A percentile compares a stretch with the other conserved stretches of the same genome.
Evolutionary conservation across 2,329 filamentous ascomycete genomes (phyloP).

Genomic region (Cadophora sp.): DNA sequence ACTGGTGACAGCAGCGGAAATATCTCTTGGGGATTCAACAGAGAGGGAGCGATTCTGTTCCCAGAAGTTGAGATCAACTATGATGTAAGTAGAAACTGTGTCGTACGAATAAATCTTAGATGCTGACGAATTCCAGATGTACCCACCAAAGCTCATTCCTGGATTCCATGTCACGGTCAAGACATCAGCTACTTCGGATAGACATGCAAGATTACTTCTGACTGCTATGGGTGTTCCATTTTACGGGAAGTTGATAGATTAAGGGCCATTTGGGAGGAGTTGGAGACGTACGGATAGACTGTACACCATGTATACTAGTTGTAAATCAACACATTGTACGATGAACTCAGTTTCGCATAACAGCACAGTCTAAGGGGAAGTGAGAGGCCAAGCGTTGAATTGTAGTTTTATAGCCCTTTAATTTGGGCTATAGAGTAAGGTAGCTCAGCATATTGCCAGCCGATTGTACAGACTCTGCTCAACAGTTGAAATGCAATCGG

Average conservation of each 20-base stretch:
- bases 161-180: slow-evolving; percentile 47
- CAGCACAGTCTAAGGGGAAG: neutral
- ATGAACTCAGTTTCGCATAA: neutral
- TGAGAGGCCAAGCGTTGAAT: neutral
- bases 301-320: slow-evolving; percentile 37
- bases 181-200: slow-evolving; percentile 42
- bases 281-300: slow-evolving; percentile 21
- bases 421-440: no score
- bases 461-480: no score
- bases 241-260: slow-evolving; percentile 38
- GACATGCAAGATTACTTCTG: slow-evolving; percentile 41
- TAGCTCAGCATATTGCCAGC: no score
- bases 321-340: slow-evolving; percentile 28
- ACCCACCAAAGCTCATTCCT: slow-evolving; percentile 56
- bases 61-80: slow-evolving; percentile 96
- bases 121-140: slow-evolving; percentile 54
- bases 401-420: no score
- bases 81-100: slow-evolving; percentile 69
- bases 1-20: slow-evolving; percentile 89
- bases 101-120: neutral
- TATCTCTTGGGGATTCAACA: slow-evolving; percentile 79
- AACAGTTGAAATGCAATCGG: neutral
- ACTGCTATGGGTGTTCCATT: slow-evolving; percentile 41
- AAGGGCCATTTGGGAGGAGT: slow-evolving; percentile 5
- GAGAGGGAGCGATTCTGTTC: slow-evolving; percentile 81